Conservation (phyloP, 2,329 filamentous ascomycete genomes). For the Aspergillus japonicus region DNA sequence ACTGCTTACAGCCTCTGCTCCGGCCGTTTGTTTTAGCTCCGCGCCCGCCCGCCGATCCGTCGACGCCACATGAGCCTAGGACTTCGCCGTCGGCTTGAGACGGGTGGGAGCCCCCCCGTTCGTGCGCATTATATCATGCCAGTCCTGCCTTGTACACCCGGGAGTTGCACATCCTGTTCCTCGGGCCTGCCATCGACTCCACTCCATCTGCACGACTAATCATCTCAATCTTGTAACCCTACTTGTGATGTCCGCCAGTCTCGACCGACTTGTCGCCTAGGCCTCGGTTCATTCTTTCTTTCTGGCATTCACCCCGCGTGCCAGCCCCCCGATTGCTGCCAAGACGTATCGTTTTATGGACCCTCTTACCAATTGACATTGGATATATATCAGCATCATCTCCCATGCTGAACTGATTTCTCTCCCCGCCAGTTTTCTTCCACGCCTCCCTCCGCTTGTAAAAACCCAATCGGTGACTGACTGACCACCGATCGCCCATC, state of each 20-base stretch:
- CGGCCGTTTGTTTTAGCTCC: neutral
- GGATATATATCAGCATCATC: neutral
- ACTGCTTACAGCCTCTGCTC: neutral
- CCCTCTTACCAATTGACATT: neutral
- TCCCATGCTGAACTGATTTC: neutral
- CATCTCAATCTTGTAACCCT: neutral
- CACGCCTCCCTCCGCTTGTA: neutral
- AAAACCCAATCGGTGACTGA: neutral
- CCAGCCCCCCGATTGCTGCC: neutral
- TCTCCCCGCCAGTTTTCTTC: neutral
- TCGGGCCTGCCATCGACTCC: neutral
- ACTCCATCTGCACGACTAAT: neutral
- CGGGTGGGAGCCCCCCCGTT: neutral
- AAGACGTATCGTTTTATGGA: neutral
- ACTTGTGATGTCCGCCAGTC: neutral
- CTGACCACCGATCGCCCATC: neutral
- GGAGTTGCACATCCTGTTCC: neutral
- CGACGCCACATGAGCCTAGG: neutral
- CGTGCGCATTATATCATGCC: neutral
- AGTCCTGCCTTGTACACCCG: neutral
- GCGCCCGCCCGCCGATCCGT: neutral
- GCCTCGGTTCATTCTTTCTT: neutral
- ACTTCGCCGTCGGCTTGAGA: neutral
- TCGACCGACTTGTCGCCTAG: neutral
- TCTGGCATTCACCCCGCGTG: neutral